Conservation (phyloP, 768 basidiomycete genomes). For the Coprinellus aureogranulatus region DNA sequence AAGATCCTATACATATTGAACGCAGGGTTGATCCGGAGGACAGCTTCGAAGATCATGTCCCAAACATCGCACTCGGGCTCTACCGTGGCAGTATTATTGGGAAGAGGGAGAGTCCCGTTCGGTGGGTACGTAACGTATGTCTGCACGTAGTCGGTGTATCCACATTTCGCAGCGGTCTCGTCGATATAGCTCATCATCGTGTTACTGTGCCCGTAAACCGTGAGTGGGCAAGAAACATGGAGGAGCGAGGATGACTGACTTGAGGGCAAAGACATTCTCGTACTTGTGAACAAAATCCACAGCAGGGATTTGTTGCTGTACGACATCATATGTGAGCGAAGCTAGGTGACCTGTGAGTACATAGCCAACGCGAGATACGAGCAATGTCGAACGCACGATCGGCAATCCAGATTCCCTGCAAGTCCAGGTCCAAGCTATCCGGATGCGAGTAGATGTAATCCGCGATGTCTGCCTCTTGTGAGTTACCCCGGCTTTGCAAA, state of each 20-base stretch:
- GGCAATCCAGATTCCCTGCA: constrained; percentile 71
- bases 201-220: constrained; percentile 41
- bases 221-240: not conserved
- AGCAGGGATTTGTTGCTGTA: constrained; percentile 69
- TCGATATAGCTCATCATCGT: constrained; percentile 62
- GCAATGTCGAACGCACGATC: constrained; percentile 55
- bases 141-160: constrained; percentile 59
- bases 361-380: no score
- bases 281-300: constrained; percentile 75
- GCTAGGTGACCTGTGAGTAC: constrained; percentile 34
- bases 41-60: constrained; percentile 61
- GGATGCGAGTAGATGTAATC: constrained; percentile 69
- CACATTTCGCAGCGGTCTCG: constrained; percentile 48
- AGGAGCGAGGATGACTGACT: constrained; percentile 44
- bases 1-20: constrained; percentile 79
- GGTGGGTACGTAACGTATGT: constrained; percentile 70
- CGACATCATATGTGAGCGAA: constrained; percentile 57
- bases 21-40: constrained; percentile 64
- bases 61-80: constrained; percentile 64
- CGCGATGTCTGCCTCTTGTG: constrained; percentile 55
- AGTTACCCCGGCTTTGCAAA: not conserved
- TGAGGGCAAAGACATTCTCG: constrained; percentile 66
- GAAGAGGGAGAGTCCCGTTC: constrained; percentile 61
- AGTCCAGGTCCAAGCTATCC: constrained; percentile 46
- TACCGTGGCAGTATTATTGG: constrained; percentile 48